Evolutionary conservation across 495 filamentous ascomycete genomes (phyloP).

Genomic region (Aspergillus ostianus): DNA sequence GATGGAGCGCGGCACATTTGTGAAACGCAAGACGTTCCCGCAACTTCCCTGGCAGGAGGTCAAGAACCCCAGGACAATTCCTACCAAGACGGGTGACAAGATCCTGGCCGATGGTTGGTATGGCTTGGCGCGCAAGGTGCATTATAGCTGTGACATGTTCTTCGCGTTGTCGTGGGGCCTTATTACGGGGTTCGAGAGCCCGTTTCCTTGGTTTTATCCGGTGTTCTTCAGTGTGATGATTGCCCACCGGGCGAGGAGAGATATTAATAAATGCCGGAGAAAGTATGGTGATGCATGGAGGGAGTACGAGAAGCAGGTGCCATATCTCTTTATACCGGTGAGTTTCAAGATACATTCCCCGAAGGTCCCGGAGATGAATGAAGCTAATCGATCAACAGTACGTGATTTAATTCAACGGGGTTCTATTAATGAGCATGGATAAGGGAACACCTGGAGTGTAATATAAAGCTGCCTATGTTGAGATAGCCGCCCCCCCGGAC

Average conservation of each 20-base stretch:
- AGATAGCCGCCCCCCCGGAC: too few species aligned
- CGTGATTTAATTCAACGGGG: neutral
- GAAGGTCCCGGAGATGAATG: too few species aligned
- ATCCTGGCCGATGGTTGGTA: constrained; percentile 94
- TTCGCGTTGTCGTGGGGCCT: constrained; percentile 67
- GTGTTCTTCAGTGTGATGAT: constrained; percentile 93
- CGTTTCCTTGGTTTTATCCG: constrained; percentile 97
- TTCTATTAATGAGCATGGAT: too few species aligned
- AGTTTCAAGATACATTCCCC: constrained; percentile 44
- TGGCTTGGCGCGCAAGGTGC: constrained; percentile 87
- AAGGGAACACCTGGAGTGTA: too few species aligned
- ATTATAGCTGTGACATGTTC: constrained; percentile 88
- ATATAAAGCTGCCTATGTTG: too few species aligned
- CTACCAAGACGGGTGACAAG: constrained; percentile 70
- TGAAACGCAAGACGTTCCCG: constrained; percentile 80
- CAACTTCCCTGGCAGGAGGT: constrained; percentile 87
- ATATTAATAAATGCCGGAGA: constrained; percentile 76
- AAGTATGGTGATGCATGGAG: constrained; percentile 93
- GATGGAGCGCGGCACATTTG: constrained; percentile 69
- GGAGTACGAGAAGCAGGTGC: constrained; percentile 84
- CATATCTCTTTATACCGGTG: constrained; percentile 95
- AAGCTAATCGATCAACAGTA: neutral
- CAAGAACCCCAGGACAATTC: constrained; percentile 83
- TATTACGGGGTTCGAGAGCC: constrained; percentile 68
- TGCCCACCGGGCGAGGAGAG: constrained; percentile 77